Base-by-base conservation (phyloP, 805 yeast species). In the Schwanniomyces sp. region DNA sequence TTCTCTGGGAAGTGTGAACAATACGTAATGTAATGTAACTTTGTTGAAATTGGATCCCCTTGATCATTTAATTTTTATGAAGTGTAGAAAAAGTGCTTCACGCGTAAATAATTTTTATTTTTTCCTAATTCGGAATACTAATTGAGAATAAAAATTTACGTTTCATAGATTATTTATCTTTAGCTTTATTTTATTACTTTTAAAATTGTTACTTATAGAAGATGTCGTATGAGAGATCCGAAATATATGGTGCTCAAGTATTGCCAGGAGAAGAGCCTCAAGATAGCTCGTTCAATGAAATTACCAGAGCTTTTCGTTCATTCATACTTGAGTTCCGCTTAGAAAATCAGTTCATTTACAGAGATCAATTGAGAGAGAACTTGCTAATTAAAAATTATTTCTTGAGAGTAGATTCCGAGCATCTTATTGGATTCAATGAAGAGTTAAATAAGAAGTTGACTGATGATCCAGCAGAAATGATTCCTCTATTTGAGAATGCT, bases 321-420 rank as follows among this genome's bases (percentile, higher is more conserved):
- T 94, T 94, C 66, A 79, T 94, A 36, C 72, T 90, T 46, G 96
- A 91, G 63, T 94, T 90, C 67, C 80, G 96, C 67, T 78, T 89
- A 51, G 86, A 88, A 60, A 81, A 88, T 48, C 86, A 83, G 63
- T 94, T 88, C 65, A 75, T 91, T 34, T 92, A 92, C 73, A 78
- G 96, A 75, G 97, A 91, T 58, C 96, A 91, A 64, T 75, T 94
- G 46, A 77, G 97, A 56, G 96, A 90, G 59, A 90, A 91, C 66
- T 72, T 95, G 41, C 74, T 92, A 43, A 85, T 89, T 52, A 85
- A 85, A 47, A 82, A 85, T 58, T 91, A 82, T 67, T 79, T 77
- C 36, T 67, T 94, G 44, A 79, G 81, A 2, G 95, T 94, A 9
- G 83, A 88, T 54, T 77, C 88, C 41, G 96, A 86, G 46, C 96